Conservation (phyloP, 31 red algal genomes). For the Odonthalia washingtoniensis region DNA sequence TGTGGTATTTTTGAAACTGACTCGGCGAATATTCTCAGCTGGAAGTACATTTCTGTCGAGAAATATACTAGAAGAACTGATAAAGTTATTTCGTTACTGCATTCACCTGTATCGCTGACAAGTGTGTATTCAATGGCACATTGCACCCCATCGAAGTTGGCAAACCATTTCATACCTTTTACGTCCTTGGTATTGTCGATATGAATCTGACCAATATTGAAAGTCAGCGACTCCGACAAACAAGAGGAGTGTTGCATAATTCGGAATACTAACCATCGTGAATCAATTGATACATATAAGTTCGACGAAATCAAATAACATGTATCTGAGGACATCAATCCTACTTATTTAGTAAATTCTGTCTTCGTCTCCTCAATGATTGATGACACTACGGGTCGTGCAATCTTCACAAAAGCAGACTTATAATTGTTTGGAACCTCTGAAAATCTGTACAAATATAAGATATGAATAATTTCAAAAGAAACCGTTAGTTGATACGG, state of each 20-base stretch:
- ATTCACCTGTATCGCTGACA: neutral
- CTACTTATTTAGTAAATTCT: neutral
- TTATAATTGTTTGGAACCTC: constrained; percentile 61
- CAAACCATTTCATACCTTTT: neutral
- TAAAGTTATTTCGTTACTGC: too few relatives aligned
- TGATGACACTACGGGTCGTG: constrained; percentile 39
- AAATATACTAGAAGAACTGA: constrained; percentile 45
- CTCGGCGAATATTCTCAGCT: neutral
- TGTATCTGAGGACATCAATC: too few relatives aligned
- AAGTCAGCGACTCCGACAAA: constrained; percentile 52
- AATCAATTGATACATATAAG: constrained; percentile 38
- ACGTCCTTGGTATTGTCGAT: too few relatives aligned
- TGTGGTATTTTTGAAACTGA: too few relatives aligned
- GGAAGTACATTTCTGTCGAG: constrained; percentile 28
- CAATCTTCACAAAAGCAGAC: constrained; percentile 42
- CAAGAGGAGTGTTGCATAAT: constrained; percentile 66
- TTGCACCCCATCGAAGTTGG: constrained; percentile 17
- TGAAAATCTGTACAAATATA: constrained; percentile 56
- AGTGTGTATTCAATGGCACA: constrained; percentile 52
- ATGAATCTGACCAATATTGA: constrained; percentile 4
- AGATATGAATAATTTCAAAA: constrained; percentile 57
- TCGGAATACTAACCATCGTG: constrained; percentile 36
- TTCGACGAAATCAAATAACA: neutral
- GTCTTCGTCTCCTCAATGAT: constrained; percentile 33
- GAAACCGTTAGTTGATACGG: constrained; percentile 38